These are phyloP conservation scores for Mycena albidolilacea DNA, from an alignment of 768 basidiomycete species.

Conservation along the genomic window DNA sequence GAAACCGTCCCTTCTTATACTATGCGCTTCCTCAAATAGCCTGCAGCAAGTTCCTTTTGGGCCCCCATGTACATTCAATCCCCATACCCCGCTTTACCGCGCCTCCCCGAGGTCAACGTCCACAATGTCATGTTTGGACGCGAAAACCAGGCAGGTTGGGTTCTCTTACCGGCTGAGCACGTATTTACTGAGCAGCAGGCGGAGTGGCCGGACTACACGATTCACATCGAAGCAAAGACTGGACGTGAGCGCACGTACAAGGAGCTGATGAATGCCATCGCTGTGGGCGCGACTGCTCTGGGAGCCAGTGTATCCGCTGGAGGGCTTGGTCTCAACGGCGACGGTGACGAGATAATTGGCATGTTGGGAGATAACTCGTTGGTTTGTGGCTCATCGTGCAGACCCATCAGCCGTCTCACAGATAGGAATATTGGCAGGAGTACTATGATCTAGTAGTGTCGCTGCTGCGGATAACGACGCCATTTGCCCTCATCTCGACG, in stretches of 20 bases:
- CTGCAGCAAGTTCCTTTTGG: no score
- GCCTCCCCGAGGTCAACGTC: conserved; percentile 64
- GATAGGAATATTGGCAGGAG: conserved; percentile 56
- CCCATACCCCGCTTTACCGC: conserved; percentile 66
- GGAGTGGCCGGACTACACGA: conserved; percentile 67
- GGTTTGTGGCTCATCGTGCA: conserved; percentile 56
- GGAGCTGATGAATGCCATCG: conserved; percentile 66
- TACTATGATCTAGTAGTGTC: conserved; percentile 66
- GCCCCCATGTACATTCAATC: conserved; percentile 70
- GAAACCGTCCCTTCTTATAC: no score
- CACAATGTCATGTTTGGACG: conserved; percentile 69
- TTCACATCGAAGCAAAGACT: conserved; percentile 70
- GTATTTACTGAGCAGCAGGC: conserved; percentile 31
- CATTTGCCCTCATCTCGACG: conserved; percentile 68
- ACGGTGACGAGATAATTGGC: conserved; percentile 72
- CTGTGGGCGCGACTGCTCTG: conserved; percentile 71
- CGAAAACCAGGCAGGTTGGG: conserved; percentile 57
- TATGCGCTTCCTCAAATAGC: no score
- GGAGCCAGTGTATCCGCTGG: conserved; percentile 61
- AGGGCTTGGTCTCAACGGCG: conserved; percentile 67
- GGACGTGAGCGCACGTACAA: conserved; percentile 60
- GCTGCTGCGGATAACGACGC: conserved; percentile 63
- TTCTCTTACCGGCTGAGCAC: background rate
- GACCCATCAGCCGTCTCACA: background rate
- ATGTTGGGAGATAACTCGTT: conserved; percentile 79